Percentiles rank a stretch among this genome's conserved stretches.
phyloP scores from a whole-genome alignment of 1,139 yeast species.

The Kodamaea ohmeri region DNA sequence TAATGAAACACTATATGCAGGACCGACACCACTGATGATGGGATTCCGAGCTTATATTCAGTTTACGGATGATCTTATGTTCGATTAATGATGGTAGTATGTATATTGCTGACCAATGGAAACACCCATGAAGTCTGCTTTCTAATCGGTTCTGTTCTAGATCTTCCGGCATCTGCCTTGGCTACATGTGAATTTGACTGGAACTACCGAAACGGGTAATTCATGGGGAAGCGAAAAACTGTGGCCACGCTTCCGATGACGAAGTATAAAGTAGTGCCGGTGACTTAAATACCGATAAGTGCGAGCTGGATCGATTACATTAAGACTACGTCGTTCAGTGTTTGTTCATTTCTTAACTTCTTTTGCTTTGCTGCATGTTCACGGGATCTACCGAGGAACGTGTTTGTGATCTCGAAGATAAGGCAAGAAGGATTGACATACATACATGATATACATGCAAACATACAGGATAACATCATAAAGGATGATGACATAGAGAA shows the following conservation, averaged over 20 bases:
- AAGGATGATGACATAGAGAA: too few species aligned
- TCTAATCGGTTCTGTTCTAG: slow-evolving; percentile 3
- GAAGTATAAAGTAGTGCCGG: not conserved
- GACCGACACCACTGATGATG: too few species aligned
- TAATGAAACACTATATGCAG: slow-evolving; percentile 2
- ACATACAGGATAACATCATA: too few species aligned
- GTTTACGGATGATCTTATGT: too few species aligned
- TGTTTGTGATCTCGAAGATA: too few species aligned
- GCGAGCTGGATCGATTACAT: slow-evolving; percentile 1
- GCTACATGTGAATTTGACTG: slow-evolving; percentile 7
- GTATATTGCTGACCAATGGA: not conserved
- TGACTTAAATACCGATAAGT: slow-evolving; percentile 4
- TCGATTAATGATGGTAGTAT: not conserved
- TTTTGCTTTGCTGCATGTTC: too few species aligned
- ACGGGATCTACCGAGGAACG: not conserved
- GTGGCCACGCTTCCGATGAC: not conserved
- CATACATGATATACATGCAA: too few species aligned
- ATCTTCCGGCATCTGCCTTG: not conserved
- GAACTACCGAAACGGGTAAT: slow-evolving; percentile 7
- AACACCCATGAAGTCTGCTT: not conserved
- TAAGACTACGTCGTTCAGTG: not conserved
- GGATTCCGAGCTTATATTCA: too few species aligned
- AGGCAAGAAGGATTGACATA: too few species aligned
- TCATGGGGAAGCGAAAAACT: slow-evolving; percentile 5
- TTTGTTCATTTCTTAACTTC: too few species aligned